Base-by-base conservation (phyloP, 106 monocot genomes). In the Cymbidium sinense region DNA sequence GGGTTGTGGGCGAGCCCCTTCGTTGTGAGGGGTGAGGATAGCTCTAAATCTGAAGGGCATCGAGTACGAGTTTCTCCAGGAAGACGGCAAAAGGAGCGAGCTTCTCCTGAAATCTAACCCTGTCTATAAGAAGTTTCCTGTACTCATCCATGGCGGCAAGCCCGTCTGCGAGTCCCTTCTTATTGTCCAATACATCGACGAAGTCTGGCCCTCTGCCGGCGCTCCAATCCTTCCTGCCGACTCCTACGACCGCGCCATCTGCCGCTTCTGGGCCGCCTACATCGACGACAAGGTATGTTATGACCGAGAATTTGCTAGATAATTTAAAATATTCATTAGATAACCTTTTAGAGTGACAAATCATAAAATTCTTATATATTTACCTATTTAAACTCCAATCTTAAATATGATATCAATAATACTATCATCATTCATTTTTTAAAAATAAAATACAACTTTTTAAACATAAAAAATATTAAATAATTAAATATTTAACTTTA, bases 121-220 rank as follows among this genome's bases (percentile, higher is more conserved):
- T 17, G 55, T 79, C 7, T 35, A 79, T 33, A 73, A 72, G 73
- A 79, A 73, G 73, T n/a, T 79, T 6, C 79, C 79, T 4, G 79
- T 79, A 11, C 79, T 79, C 54, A 34, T 79, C 27, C 79, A 79
- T 37, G 52, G 54, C 23, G 79, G 79, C 1, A 72, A 73, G 73
- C 21, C 79, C 1, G 7, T 79, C 6, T 47, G 43, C 36, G 79
- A 79, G 36, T 79, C 79, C 23, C 30, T 79, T 21, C 0, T 79
- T 6, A 79, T 79, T 27, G 73, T 79, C n/a, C 20, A 79, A 43
- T 79, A 79, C 55, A 79, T 79, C 13, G 73, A 79, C 4, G 72
- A 79, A 4, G 25, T 9, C 1, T 79, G 71, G 71, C 0, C 35
- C 43, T 11, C 41, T 12, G 18, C 80, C 0, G 43, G 70, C 41